phyloP scores from a whole-genome alignment of 106 monocot genomes.

The Agapanthus africanus region DNA sequence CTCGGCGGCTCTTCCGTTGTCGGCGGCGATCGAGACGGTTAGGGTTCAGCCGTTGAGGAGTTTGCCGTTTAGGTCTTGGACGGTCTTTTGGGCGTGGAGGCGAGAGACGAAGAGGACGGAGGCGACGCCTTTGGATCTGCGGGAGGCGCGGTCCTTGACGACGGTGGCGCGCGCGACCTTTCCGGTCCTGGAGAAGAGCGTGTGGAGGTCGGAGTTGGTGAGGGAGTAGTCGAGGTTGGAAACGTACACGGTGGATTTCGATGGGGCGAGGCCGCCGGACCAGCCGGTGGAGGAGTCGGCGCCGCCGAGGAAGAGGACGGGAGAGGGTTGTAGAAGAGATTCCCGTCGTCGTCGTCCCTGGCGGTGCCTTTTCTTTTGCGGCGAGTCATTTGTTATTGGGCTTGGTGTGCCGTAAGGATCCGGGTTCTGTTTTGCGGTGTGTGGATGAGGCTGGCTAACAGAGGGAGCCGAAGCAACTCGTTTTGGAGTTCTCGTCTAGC shows the following conservation, averaged over 20 bases:
- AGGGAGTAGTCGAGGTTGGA: constrained; percentile 84
- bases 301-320: constrained; percentile 9
- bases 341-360: constrained; percentile 61
- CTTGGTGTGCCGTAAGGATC: too few species aligned
- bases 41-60: constrained; percentile 81
- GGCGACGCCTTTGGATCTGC: constrained; percentile 80
- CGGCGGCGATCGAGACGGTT: constrained; percentile 72
- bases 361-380: too few species aligned
- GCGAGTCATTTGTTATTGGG: too few species aligned
- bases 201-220: constrained; percentile 96
- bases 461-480: too few species aligned
- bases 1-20: constrained; percentile 86
- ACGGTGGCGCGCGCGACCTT: constrained; percentile 91
- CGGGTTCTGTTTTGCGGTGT: too few species aligned
- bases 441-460: too few species aligned
- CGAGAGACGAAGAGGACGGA: constrained; percentile 95
- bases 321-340: constrained; percentile 54
- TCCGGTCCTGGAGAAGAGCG: constrained; percentile 95
- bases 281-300: constrained; percentile 20
- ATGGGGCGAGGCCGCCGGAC: constrained; percentile 84
- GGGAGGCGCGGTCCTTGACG: constrained; percentile 68
- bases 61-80: constrained; percentile 48
- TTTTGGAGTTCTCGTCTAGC: too few species aligned
- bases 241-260: constrained; percentile 90
- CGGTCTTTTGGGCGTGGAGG: constrained; percentile 61